Evolutionary conservation across 2,329 filamentous ascomycete genomes (phyloP).

Genomic region (Ceratocystis colombiana): DNA sequence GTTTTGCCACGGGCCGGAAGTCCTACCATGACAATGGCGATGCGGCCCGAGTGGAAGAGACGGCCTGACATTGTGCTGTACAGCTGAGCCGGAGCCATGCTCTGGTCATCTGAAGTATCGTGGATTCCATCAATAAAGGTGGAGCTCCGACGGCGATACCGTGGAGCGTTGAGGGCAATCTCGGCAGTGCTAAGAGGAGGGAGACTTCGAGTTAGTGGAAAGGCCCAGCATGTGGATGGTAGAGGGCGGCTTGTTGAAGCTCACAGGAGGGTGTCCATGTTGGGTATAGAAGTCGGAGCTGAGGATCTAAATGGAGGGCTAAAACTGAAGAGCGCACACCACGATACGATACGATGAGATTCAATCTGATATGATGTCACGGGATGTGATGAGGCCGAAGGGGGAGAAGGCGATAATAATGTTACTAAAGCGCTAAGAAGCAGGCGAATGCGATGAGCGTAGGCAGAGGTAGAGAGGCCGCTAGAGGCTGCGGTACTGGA

Average conservation of each 20-base stretch:
- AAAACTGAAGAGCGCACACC: background rate
- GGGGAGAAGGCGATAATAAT: too few relatives aligned
- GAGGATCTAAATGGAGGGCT: background rate
- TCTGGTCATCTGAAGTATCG: conserved; percentile 68
- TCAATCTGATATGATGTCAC: too few relatives aligned
- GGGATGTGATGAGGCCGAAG: too few relatives aligned
- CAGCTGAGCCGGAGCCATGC: conserved; percentile 88
- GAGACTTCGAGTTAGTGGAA: conserved; percentile 24
- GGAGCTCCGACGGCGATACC: conserved; percentile 84
- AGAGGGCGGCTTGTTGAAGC: conserved; percentile 7
- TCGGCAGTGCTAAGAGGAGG: conserved; percentile 61
- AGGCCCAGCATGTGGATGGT: background rate
- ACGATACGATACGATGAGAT: background rate
- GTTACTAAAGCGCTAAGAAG: too few relatives aligned
- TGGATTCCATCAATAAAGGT: conserved; percentile 97
- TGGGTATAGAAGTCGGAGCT: background rate
- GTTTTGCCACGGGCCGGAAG: conserved; percentile 93
- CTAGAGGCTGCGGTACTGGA: too few relatives aligned
- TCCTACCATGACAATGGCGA: conserved; percentile 94
- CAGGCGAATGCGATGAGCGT: too few relatives aligned
- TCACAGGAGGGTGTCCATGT: conserved; percentile 28
- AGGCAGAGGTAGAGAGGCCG: too few relatives aligned
- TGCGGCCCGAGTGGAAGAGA: conserved; percentile 91
- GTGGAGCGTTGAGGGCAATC: conserved; percentile 79
- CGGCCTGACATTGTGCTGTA: conserved; percentile 97